Base-by-base conservation (phyloP, 768 basidiomycete species). In the Lentinus tigrinus region DNA sequence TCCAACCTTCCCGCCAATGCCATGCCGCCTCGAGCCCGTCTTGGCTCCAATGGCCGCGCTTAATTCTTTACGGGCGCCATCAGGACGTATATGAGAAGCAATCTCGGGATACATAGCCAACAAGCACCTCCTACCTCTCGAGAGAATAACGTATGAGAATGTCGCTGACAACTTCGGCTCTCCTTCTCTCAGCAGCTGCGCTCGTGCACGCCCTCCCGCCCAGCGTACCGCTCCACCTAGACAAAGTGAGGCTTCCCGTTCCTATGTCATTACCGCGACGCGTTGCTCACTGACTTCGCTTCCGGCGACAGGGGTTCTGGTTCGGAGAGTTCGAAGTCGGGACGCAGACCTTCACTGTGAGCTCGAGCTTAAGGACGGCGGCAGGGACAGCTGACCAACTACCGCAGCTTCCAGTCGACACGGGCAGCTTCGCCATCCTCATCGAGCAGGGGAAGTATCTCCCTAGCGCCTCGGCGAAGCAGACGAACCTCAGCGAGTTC, bases 371-470 rank as follows among this genome's bases (percentile, higher is more conserved):
- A 31, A 31, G 1, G 31, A 6, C n/a, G n/a, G 1, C 31, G 31
- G 31, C 6, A 6, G 31, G 1, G 31, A 1, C 31, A 31, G 7
- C 31, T 31, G 9, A 9, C 7, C 40, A n/a, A 42, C 40, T 1
- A n/a, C n/a, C 40, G 3, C 17, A 61, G 60, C 19, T 61, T 5
- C 47, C 55, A 3, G 31, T 61, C 21, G 60, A 61, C 31, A 61
- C 60, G 2, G 60, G 60, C 17, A 61, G 60, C 38, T 57, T 61
- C 43, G 60, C 60, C 5, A 19, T 57, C n/a, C 46, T 61, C 16
- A 46, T 61, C 16, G 42, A 49, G 39, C 3, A 56, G 26, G 60
- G 60, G 10, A 28, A 56, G n/a, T 61, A 61, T 27, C 19, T 52
- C 17, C 51, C 60, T 0, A 56, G 36, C 34, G 3, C 55, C 9